Evolutionary conservation across 495 filamentous ascomycete genomes (phyloP).

Genomic region (Penicillium verhagenii): DNA sequence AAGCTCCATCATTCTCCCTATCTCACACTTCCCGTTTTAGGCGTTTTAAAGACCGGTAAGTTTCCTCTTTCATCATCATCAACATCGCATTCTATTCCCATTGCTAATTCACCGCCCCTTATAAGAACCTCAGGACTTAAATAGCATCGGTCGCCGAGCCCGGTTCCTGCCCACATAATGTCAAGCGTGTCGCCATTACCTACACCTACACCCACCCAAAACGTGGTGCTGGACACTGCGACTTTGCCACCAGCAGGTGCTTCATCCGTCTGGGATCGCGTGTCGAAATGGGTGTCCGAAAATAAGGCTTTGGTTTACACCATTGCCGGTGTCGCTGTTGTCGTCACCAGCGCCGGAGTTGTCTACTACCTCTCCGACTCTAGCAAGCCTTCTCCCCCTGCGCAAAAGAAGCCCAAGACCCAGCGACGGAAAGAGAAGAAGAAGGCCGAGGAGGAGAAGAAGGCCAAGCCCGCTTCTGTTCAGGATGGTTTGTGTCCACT

Average conservation of each 20-base stretch:
- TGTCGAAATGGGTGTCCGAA: conserved; percentile 90
- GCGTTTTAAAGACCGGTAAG: conserved; percentile 24
- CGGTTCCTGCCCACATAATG: conserved; percentile 39
- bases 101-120: not conserved
- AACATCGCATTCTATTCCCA: conserved; percentile 1
- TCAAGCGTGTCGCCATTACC: conserved; percentile 42
- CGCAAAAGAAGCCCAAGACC: conserved; percentile 59
- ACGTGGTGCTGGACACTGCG: conserved; percentile 51
- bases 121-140: conserved; percentile 18
- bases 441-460: conserved; percentile 70
- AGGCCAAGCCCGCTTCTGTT: conserved; percentile 47
- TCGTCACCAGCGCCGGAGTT: conserved; percentile 83
- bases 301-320: conserved; percentile 95
- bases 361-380: conserved; percentile 77
- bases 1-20: conserved; percentile 37
- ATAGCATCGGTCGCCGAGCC: conserved; percentile 23
- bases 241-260: conserved; percentile 49
- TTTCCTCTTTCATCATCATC: conserved; percentile 1
- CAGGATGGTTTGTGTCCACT: conserved; percentile 40
- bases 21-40: conserved; percentile 26
- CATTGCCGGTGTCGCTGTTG: conserved; percentile 87
- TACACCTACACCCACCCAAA: conserved; percentile 36
- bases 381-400: conserved; percentile 33
- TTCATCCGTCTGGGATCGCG: conserved; percentile 80
- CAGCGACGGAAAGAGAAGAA: conserved; percentile 60